phyloP scores from a whole-genome alignment of 2,329 filamentous ascomycete species.

The Grosmannia penicillata region DNA sequence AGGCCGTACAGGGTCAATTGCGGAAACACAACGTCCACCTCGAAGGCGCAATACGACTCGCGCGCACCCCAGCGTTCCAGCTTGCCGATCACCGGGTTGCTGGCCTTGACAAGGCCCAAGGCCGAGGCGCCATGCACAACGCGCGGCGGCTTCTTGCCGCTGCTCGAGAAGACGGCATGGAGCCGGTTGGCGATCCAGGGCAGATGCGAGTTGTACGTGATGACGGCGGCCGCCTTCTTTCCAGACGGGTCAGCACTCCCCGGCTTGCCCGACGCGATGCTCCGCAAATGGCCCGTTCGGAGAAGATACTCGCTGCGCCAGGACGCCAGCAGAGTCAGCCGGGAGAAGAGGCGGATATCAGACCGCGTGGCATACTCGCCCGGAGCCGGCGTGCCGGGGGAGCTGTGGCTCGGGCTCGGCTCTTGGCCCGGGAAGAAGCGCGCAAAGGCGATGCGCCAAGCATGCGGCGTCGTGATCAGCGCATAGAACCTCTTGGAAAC shows the following conservation, averaged over 20 bases:
- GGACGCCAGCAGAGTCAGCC: conserved; percentile 70
- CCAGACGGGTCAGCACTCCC: conserved; percentile 34
- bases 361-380: conserved; percentile 42
- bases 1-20: conserved; percentile 63
- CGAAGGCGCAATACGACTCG: conserved; percentile 59
- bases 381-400: neutral
- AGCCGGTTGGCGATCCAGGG: conserved; percentile 66
- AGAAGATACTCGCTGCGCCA: conserved; percentile 95
- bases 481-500: conserved; percentile 80
- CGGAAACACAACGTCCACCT: conserved; percentile 64
- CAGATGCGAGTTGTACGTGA: conserved; percentile 77
- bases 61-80: conserved; percentile 70
- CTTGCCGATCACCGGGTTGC: conserved; percentile 64
- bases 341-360: conserved; percentile 65
- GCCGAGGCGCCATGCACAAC: conserved; percentile 77
- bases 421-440: conserved; percentile 76
- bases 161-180: conserved; percentile 53
- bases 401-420: neutral
- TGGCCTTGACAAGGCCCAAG: conserved; percentile 61
- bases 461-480: conserved; percentile 79
- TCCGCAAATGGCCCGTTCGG: conserved; percentile 69
- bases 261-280: conserved; percentile 70
- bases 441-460: conserved; percentile 85
- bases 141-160: conserved; percentile 54
- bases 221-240: conserved; percentile 56